These are phyloP conservation scores for Ophiocordyceps sinensis DNA, from an alignment of 2,329 filamentous ascomycete genomes.

Conservation along the genomic window DNA sequence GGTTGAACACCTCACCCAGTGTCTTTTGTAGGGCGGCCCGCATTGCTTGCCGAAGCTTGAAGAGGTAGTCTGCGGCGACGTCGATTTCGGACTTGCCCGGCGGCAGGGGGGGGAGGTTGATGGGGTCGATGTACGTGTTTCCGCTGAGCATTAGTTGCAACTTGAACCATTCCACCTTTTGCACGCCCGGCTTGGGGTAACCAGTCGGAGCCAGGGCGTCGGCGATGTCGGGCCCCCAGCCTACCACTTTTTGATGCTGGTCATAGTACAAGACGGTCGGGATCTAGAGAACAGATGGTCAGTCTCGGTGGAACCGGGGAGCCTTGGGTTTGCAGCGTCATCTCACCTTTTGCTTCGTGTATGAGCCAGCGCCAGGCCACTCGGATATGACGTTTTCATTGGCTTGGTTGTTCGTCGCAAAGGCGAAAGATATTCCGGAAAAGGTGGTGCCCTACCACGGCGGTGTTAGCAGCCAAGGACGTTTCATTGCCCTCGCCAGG, in stretches of 20 bases:
- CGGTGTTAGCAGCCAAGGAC: background rate
- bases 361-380: constrained; percentile 94
- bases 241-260: constrained; percentile 98
- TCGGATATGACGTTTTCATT: constrained; percentile 99
- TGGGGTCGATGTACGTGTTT: constrained; percentile 98
- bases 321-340: background rate
- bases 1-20: constrained; percentile 90
- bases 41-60: constrained; percentile 96
- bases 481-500: background rate
- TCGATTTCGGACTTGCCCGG: constrained; percentile 98
- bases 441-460: constrained; percentile 74
- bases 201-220: constrained; percentile 93
- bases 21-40: constrained; percentile 91
- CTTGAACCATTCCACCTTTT: constrained; percentile 99
- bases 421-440: constrained; percentile 92
- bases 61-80: constrained; percentile 97
- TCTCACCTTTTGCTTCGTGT: constrained; percentile 91
- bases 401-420: constrained; percentile 92
- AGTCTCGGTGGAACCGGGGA: background rate
- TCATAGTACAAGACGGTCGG: constrained; percentile 99
- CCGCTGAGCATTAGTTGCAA: constrained; percentile 96
- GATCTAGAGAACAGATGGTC: constrained; percentile 44
- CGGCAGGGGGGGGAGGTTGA: constrained; percentile 92
- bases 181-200: constrained; percentile 93
- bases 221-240: constrained; percentile 96